These are phyloP conservation scores for Pascua sp. DNA, from an alignment of 1,284 basidiomycete species.

Conservation along the genomic window DNA sequence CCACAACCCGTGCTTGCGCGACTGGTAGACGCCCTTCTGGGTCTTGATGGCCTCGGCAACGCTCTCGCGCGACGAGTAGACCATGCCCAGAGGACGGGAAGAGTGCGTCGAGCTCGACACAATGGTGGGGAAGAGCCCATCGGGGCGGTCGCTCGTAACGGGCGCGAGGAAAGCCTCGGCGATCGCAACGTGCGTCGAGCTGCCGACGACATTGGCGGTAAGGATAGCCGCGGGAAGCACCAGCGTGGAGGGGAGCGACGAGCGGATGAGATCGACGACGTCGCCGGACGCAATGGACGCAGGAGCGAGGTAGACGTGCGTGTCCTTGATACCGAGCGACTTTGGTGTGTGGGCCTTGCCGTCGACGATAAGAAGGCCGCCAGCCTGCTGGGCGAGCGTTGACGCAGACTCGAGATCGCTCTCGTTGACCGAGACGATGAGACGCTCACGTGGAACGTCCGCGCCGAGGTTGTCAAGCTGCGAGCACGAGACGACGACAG, in stretches of 20 bases:
- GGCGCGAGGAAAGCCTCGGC: constrained; percentile 80
- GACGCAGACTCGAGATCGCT: constrained; percentile 65
- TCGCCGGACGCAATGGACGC: constrained; percentile 51
- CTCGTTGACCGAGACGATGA: constrained; percentile 70
- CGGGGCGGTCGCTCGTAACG: constrained; percentile 79
- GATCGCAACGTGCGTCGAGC: constrained; percentile 63
- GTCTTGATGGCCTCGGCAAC: constrained; percentile 82
- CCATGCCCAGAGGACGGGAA: constrained; percentile 81
- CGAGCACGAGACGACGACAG: constrained; percentile 66
- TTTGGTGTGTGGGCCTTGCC: constrained; percentile 58
- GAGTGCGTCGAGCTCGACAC: constrained; percentile 68
- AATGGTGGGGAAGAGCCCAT: constrained; percentile 89
- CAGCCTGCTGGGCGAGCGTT: constrained; percentile 52
- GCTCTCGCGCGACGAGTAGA: constrained; percentile 91
- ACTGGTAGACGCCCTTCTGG: constrained; percentile 93
- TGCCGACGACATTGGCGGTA: constrained; percentile 57
- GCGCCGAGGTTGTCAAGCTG: constrained; percentile 59
- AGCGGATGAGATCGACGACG: constrained; percentile 59
- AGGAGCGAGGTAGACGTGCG: constrained; percentile 61
- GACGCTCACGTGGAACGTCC: constrained; percentile 63
- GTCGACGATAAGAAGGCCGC: constrained; percentile 31
- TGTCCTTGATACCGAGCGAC: constrained; percentile 64
- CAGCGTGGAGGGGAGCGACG: constrained; percentile 66
- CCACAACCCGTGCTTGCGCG: constrained; percentile 94
- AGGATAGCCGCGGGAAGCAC: constrained; percentile 72